Percentiles rank a stretch among this genome's conserved stretches.
These are phyloP conservation scores for Lithohypha guttulata DNA, from an alignment of 2,329 filamentous ascomycete species.

Conservation along the genomic window DNA sequence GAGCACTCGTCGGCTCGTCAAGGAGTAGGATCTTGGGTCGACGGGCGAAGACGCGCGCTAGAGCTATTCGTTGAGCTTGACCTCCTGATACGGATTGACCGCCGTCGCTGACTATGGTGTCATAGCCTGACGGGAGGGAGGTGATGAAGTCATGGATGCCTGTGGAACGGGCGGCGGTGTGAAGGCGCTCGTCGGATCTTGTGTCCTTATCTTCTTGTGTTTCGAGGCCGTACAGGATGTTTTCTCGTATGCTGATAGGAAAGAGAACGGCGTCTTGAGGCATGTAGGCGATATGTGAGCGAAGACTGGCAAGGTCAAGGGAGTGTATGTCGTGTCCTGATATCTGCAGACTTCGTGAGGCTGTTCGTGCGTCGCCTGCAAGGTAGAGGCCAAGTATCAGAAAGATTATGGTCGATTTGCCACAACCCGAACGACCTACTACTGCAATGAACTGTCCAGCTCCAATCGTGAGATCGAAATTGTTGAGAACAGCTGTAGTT, in stretches of 20 bases:
- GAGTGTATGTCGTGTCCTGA: slow-evolving; percentile 43
- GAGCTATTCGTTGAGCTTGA: slow-evolving; percentile 69
- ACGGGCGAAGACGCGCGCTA: slow-evolving; percentile 67
- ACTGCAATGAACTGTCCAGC: slow-evolving; percentile 45
- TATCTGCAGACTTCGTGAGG: slow-evolving; percentile 57
- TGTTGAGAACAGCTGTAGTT: slow-evolving; percentile 76
- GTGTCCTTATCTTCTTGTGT: slow-evolving; percentile 35
- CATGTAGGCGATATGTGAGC: slow-evolving; percentile 51
- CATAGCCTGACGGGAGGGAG: slow-evolving; percentile 59
- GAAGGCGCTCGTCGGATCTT: background rate
- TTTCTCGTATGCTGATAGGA: slow-evolving; percentile 32
- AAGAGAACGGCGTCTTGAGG: slow-evolving; percentile 55
- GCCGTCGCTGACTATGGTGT: slow-evolving; percentile 65
- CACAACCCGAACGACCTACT: slow-evolving; percentile 86
- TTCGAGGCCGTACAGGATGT: slow-evolving; percentile 64
- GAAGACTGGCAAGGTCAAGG: slow-evolving; percentile 50
- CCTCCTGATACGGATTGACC: slow-evolving; percentile 66
- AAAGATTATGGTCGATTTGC: slow-evolving; percentile 85
- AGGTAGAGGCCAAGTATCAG: slow-evolving; percentile 92
- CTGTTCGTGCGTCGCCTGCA: slow-evolving; percentile 60
- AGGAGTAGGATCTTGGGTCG: slow-evolving; percentile 63
- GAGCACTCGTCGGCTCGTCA: slow-evolving; percentile 75
- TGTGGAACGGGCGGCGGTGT: slow-evolving; percentile 43
- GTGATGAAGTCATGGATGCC: slow-evolving; percentile 66
- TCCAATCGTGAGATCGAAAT: slow-evolving; percentile 44